Conservation (phyloP, 495 filamentous ascomycete genomes). For the Trichodelitschia bisporula region DNA sequence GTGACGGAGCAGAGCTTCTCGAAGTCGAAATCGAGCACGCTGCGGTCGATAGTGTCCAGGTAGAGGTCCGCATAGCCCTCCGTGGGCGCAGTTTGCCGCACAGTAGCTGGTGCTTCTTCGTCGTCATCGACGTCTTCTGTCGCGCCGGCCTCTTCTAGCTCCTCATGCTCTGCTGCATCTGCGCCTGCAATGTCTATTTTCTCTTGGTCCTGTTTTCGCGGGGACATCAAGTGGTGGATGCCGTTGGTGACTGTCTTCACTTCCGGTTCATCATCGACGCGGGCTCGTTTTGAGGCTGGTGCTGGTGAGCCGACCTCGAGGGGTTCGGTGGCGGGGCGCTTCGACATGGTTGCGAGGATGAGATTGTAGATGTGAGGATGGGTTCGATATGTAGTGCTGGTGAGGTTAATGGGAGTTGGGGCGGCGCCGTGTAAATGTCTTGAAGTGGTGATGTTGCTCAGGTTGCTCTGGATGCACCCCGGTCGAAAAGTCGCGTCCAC, state of each 20-base stretch:
- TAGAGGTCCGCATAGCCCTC: constrained; percentile 91
- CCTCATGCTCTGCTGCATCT: constrained; percentile 13
- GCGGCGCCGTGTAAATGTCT: too few species aligned
- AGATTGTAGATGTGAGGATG: not conserved
- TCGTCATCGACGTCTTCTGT: constrained; percentile 18
- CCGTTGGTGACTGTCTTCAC: constrained; percentile 14
- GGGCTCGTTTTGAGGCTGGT: constrained; percentile 52
- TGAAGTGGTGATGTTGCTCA: too few species aligned
- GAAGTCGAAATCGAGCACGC: constrained; percentile 82
- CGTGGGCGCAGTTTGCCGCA: constrained; percentile 47
- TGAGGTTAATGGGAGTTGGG: too few species aligned
- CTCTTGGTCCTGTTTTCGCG: constrained; percentile 6
- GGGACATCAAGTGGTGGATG: constrained; percentile 17
- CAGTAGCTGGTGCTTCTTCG: constrained; percentile 15
- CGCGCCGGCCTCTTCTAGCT: constrained; percentile 22
- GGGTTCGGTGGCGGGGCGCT: constrained; percentile 52
- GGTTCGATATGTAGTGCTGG: too few species aligned
- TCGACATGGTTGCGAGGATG: constrained; percentile 27
- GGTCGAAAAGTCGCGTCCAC: too few species aligned
- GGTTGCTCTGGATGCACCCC: too few species aligned
- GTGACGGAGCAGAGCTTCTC: constrained; percentile 93
- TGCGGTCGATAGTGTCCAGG: constrained; percentile 85
- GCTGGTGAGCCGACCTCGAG: constrained; percentile 46
- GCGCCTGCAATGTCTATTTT: constrained; percentile 12
- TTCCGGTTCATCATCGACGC: constrained; percentile 31